Evolutionary conservation across 345 rosid genomes (phyloP).

Genomic region (Turnera subulata): DNA sequence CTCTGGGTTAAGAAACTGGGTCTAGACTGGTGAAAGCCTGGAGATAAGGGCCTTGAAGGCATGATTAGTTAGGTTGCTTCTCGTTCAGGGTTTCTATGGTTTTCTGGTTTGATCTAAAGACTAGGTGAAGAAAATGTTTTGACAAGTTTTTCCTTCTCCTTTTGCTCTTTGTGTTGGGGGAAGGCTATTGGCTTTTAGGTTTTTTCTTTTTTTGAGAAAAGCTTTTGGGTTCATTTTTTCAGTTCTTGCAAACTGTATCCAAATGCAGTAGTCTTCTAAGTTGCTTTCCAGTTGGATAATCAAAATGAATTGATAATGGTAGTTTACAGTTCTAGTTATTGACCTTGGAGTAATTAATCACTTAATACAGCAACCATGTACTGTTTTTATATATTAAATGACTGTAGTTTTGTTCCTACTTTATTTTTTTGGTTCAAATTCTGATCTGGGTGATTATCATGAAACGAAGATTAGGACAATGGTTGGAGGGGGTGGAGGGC

Average conservation of each 20-base stretch:
- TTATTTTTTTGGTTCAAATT: neutral
- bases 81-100: constrained; percentile 15
- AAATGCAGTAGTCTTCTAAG: constrained; percentile 13
- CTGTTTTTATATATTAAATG: too few relatives aligned
- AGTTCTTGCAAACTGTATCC: constrained; percentile 29
- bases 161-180: neutral
- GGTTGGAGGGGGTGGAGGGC: constrained; percentile 28
- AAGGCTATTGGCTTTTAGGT: neutral
- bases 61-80: constrained; percentile 27
- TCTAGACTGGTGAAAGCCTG: constrained; percentile 32
- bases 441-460: neutral
- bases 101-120: constrained; percentile 11
- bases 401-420: too few relatives aligned
- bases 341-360: neutral
- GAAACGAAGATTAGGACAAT: constrained; percentile 7
- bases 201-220: neutral
- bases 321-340: constrained; percentile 12
- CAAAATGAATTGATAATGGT: constrained; percentile 19
- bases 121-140: constrained; percentile 8
- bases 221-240: constrained; percentile 2
- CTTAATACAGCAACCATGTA: too few relatives aligned
- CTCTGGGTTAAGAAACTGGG: constrained; percentile 43
- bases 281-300: constrained; percentile 53
- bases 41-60: constrained; percentile 76
- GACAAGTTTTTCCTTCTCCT: neutral